Evolutionary conservation across 2,329 filamentous ascomycete species (phyloP).

Genomic region (Mollisiaceae sp.): DNA sequence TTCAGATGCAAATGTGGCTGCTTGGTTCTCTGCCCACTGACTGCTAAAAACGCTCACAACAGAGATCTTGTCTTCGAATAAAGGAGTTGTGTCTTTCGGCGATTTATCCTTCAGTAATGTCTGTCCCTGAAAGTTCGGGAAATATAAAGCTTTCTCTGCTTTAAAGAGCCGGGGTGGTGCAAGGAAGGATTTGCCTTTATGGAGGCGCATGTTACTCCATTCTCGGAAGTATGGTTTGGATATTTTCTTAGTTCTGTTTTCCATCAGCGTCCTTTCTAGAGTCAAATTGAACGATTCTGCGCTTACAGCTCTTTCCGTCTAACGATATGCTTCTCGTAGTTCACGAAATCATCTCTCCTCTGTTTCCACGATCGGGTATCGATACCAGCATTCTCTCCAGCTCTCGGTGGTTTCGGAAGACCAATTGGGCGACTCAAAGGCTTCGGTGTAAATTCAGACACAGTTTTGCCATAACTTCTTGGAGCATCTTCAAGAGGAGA

Average conservation of each 20-base stretch:
- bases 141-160: conserved; percentile 81
- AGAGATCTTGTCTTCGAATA: conserved; percentile 74
- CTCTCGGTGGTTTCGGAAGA: conserved; percentile 71
- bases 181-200: conserved; percentile 91
- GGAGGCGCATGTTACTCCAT: conserved; percentile 81
- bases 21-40: conserved; percentile 85
- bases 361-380: conserved; percentile 71
- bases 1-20: conserved; percentile 69
- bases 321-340: conserved; percentile 83
- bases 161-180: conserved; percentile 86
- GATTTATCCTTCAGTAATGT: conserved; percentile 68
- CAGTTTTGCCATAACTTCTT: conserved; percentile 61
- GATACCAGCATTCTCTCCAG: conserved; percentile 82
- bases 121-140: conserved; percentile 86
- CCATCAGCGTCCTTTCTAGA: conserved; percentile 11
- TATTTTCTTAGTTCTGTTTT: conserved; percentile 71
- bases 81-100: conserved; percentile 73
- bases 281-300: neutral
- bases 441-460: conserved; percentile 61
- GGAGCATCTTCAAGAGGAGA: conserved; percentile 62
- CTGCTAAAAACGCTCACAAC: conserved; percentile 83
- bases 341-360: conserved; percentile 77
- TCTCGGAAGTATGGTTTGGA: conserved; percentile 93
- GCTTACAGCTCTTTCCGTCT: conserved; percentile 75
- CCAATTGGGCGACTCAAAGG: conserved; percentile 79